A percentile compares a stretch with the other conserved stretches of the same genome.
These are phyloP conservation scores for Colletotrichum sp. DNA, from an alignment of 2,329 filamentous ascomycete species.

Conservation along the genomic window DNA sequence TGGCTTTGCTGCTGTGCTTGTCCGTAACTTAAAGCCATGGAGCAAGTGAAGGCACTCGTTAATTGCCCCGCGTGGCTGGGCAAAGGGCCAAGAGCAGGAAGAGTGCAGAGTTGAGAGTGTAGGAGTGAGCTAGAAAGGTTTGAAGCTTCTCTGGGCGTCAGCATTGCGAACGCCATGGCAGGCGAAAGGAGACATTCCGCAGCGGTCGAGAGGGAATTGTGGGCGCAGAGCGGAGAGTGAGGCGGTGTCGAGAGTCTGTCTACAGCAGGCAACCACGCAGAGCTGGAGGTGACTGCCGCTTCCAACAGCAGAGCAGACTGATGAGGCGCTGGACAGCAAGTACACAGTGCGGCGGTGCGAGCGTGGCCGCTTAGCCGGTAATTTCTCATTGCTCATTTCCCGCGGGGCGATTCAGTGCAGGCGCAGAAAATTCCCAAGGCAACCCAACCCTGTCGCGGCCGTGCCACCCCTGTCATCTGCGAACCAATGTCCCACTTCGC, in stretches of 20 bases:
- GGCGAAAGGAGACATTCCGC: not conserved
- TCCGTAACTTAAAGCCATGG: not conserved
- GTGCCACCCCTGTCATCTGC: not conserved
- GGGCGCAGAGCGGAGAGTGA: not conserved
- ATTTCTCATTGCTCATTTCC: conserved; percentile 20
- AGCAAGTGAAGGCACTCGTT: not conserved
- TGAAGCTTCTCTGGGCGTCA: not conserved
- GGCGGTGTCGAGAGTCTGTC: not conserved
- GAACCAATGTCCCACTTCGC: not conserved
- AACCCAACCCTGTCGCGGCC: not conserved
- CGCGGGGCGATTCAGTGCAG: conserved; percentile 17
- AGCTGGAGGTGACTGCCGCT: not conserved
- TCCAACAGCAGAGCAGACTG: not conserved
- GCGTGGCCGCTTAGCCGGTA: conserved; percentile 7
- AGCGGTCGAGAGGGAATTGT: not conserved
- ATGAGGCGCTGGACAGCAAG: not conserved
- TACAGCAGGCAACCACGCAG: not conserved
- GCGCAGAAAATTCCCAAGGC: conserved; percentile 18
- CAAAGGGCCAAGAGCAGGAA: not conserved
- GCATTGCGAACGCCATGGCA: not conserved
- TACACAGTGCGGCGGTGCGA: not conserved
- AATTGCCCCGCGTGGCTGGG: not conserved
- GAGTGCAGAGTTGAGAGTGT: not conserved
- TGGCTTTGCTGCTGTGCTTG: not conserved
- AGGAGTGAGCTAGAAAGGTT: not conserved